Base-by-base conservation (phyloP, 176 grass and related monocot species). In the Cenchrus fungigraminus region DNA sequence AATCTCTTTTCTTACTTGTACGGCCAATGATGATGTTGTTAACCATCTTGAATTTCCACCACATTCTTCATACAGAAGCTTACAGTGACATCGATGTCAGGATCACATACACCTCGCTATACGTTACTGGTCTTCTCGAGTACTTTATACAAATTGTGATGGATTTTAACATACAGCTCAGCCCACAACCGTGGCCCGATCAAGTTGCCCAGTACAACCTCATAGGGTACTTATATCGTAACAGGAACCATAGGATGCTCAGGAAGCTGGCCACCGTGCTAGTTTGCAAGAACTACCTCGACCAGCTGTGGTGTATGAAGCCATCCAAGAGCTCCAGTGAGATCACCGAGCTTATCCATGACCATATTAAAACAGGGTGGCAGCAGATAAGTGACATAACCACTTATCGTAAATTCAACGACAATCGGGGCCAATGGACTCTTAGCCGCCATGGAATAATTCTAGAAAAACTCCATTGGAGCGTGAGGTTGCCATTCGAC, bases 301-400 rank as follows among this genome's bases (percentile, higher is more conserved):
- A 52, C 12, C 45, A 28, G 5, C n/a, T 31, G 47, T 31, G 47
- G 71, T 9, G 12, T 3, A 52, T 53, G 47, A 1, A 19, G 28
- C 29, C 51, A 0, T 19, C 1, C 49, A 10, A 11, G 0, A 37
- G 14, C 4, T 74, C 77, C 4, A 0, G 13, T 0, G 4, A 64
- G 55, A 45, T 77, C 56, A 77, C 74, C 10, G 0, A 25, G 6
- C 37, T 77, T 12, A 4, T 65, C 43, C 6, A 32, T 32, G 8
- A 1, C 29, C 10, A 37, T 9, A 59, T 14, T 13, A 0, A 1
- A 0, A 7, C 0, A 32, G 0, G 0, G 0, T 0, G n/a, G 71
- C 43, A 44, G 43, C 43, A 44, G 43, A 44, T 44, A 44, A 44
- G 6, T 44, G 43, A 54, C 25, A 16, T 1, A 0, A 44, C 43